A percentile compares a stretch with the other conserved stretches of the same genome.
These are phyloP conservation scores for Penicillium sp. DNA, from an alignment of 2,329 filamentous ascomycete genomes.

Conservation along the genomic window DNA sequence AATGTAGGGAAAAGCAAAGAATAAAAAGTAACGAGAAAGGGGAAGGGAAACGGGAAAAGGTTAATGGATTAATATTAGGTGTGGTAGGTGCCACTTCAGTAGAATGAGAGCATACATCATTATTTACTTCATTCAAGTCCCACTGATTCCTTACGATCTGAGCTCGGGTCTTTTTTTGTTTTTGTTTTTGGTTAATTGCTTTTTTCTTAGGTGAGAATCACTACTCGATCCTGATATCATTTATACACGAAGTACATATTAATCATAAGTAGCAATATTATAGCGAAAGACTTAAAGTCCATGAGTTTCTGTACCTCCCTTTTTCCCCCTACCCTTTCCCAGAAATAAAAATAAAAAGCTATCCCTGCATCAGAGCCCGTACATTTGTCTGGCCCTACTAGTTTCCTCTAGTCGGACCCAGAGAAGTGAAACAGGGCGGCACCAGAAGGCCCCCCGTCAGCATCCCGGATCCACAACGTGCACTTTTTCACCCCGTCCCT, in stretches of 20 bases:
- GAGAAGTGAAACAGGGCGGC: constrained; percentile 32
- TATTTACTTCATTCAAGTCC: constrained; percentile 12
- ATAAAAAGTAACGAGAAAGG: constrained; percentile 6
- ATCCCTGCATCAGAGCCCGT: constrained; percentile 5
- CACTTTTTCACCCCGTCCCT: constrained; percentile 30
- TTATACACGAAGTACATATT: too few species aligned
- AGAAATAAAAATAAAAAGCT: background rate
- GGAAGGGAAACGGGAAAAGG: constrained; percentile 7
- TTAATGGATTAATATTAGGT: constrained; percentile 20
- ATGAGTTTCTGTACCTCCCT: background rate
- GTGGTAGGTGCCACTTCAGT: constrained; percentile 27
- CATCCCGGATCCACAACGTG: constrained; percentile 34
- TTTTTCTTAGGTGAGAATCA: background rate
- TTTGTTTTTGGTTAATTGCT: background rate
- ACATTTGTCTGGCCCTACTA: constrained; percentile 5
- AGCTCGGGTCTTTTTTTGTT: background rate
- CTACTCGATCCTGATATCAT: background rate
- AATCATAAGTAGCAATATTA: too few species aligned
- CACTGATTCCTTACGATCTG: constrained; percentile 1
- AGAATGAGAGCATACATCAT: constrained; percentile 5
- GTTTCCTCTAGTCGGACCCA: constrained; percentile 22
- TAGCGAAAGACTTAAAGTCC: too few species aligned
- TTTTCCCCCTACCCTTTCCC: background rate
- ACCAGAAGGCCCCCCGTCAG: constrained; percentile 36
- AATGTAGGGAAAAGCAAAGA: background rate